Evolutionary conservation across 2,329 filamentous ascomycete species (phyloP).

Genomic region (Phialemonium atrogriseum): DNA sequence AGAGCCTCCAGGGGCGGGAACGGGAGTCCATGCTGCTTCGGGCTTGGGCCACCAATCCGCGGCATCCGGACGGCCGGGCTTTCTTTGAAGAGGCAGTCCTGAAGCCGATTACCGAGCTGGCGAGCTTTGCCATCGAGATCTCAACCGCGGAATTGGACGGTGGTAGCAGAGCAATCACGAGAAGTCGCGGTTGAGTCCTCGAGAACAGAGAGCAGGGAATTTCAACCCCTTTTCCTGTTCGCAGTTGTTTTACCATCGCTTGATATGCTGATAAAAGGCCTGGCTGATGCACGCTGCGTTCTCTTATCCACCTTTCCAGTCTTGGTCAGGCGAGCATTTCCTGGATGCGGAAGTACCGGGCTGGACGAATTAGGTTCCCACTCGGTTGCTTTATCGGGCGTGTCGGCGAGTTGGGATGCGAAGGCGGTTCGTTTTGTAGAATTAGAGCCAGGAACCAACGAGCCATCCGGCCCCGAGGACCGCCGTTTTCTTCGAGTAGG

Average conservation of each 20-base stretch:
- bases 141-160: constrained; percentile 29
- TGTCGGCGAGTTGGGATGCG: background rate
- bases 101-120: constrained; percentile 36
- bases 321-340: constrained; percentile 1
- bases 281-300: background rate
- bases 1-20: constrained; percentile 35
- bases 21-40: constrained; percentile 33
- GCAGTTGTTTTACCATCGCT: background rate
- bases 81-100: constrained; percentile 45
- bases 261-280: background rate
- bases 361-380: background rate
- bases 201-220: background rate
- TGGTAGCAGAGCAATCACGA: constrained; percentile 3
- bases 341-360: background rate
- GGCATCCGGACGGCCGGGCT: constrained; percentile 25
- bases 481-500: background rate
- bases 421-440: constrained; percentile 1
- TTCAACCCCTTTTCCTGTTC: background rate
- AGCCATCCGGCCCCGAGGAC: background rate
- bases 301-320: constrained; percentile 7
- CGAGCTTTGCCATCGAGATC: constrained; percentile 34
- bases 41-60: constrained; percentile 33
- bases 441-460: background rate
- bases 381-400: constrained; percentile 6
- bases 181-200: constrained; percentile 4